phyloP scores from a whole-genome alignment of 176 grass and related monocot genomes.

The Thinopyrum elongatum region DNA sequence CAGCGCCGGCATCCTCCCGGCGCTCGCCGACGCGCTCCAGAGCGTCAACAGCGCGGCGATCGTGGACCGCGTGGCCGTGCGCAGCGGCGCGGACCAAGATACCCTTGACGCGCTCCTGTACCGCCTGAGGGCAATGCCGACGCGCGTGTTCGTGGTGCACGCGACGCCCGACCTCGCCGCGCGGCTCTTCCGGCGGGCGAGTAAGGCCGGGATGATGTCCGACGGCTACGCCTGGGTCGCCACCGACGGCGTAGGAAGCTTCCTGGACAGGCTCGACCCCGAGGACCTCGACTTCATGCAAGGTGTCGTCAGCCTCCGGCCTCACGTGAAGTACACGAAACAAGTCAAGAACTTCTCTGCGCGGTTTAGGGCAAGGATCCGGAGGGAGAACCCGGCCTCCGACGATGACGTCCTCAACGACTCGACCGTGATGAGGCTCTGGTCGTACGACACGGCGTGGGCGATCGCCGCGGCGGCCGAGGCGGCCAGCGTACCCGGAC shows the following conservation, averaged over 20 bases:
- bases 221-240: constrained; percentile 51
- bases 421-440: constrained; percentile 14
- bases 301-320: constrained; percentile 55
- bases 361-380: constrained; percentile 35
- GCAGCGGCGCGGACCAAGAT: neutral
- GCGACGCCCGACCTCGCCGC: neutral
- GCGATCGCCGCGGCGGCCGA: constrained; percentile 50
- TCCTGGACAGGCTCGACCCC: neutral
- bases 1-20: constrained; percentile 42
- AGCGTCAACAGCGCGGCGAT: neutral
- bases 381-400: neutral
- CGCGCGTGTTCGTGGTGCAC: constrained; percentile 73
- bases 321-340: constrained; percentile 4
- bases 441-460: constrained; percentile 56
- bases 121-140: constrained; percentile 44
- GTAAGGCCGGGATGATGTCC: constrained; percentile 44
- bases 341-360: constrained; percentile 32
- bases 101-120: constrained; percentile 28
- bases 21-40: constrained; percentile 47
- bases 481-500: neutral
- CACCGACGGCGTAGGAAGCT: neutral
- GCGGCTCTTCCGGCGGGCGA: constrained; percentile 43
- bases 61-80: constrained; percentile 33
- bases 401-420: neutral
- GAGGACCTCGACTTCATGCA: constrained; percentile 46